These are phyloP conservation scores for Paracorniculantispora psalliotae DNA, from an alignment of 2,329 filamentous ascomycete species.

Conservation along the genomic window DNA sequence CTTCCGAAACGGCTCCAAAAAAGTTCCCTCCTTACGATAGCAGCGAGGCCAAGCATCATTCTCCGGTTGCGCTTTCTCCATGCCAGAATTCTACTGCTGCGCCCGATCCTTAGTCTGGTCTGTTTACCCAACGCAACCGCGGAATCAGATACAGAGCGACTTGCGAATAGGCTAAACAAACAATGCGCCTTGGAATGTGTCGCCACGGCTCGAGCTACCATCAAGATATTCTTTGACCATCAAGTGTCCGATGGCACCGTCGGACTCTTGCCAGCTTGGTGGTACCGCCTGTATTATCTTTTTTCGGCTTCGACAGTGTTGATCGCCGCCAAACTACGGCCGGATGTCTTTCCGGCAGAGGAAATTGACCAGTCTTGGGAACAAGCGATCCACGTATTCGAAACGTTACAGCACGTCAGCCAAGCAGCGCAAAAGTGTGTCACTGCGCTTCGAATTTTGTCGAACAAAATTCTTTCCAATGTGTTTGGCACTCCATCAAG, in stretches of 20 bases:
- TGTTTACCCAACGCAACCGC: slow-evolving; percentile 23
- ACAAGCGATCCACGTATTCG: slow-evolving; percentile 28
- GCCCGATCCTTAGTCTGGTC: slow-evolving; percentile 29
- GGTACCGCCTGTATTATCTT: slow-evolving; percentile 35
- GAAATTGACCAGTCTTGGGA: slow-evolving; percentile 28
- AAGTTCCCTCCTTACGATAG: neutral
- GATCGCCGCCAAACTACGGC: slow-evolving; percentile 31
- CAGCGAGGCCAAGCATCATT: slow-evolving; percentile 17
- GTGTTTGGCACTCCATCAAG: neutral
- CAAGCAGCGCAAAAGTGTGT: slow-evolving; percentile 29
- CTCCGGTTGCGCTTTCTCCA: slow-evolving; percentile 32
- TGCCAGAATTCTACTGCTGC: slow-evolving; percentile 28
- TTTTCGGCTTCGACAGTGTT: slow-evolving; percentile 33
- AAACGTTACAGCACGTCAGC: slow-evolving; percentile 29
- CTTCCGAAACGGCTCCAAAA: slow-evolving; percentile 19
- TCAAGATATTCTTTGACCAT: slow-evolving; percentile 25
- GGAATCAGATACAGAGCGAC: slow-evolving; percentile 9
- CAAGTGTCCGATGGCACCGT: slow-evolving; percentile 28
- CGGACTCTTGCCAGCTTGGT: slow-evolving; percentile 34
- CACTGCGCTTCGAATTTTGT: slow-evolving; percentile 30
- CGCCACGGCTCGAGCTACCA: slow-evolving; percentile 28
- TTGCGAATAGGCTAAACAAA: slow-evolving; percentile 24
- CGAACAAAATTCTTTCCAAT: slow-evolving; percentile 25
- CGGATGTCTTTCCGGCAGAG: slow-evolving; percentile 24
- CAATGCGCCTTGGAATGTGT: slow-evolving; percentile 32